Evolutionary conservation across 257 asterid genomes (phyloP).

Genomic region (Thymus mandschuricus): DNA sequence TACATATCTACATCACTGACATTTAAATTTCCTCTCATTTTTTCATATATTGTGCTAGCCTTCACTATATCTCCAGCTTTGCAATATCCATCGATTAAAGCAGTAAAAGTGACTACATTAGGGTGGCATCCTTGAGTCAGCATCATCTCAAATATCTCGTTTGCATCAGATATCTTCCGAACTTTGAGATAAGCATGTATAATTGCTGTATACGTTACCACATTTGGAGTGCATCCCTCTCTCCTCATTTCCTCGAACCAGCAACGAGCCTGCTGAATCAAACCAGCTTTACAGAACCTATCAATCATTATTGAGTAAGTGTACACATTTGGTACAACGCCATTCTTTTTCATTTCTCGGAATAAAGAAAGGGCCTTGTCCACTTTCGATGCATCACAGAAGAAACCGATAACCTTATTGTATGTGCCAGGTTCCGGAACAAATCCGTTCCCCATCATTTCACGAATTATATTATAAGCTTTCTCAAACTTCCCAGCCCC

Average conservation of each 20-base stretch:
- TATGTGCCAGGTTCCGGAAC: slow-evolving; percentile 84
- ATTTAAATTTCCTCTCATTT: slow-evolving; percentile 68
- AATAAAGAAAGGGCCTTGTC: slow-evolving; percentile 81
- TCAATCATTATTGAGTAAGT: slow-evolving; percentile 90
- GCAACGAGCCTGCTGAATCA: slow-evolving; percentile 78
- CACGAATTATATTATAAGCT: slow-evolving; percentile 65
- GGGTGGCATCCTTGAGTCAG: slow-evolving; percentile 75
- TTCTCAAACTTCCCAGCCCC: slow-evolving; percentile 69
- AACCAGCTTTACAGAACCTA: slow-evolving; percentile 87
- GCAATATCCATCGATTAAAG: slow-evolving; percentile 92
- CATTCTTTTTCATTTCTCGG: slow-evolving; percentile 72
- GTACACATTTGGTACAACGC: slow-evolving; percentile 76
- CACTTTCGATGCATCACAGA: slow-evolving; percentile 75
- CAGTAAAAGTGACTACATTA: slow-evolving; percentile 81
- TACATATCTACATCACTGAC: slow-evolving; percentile 62
- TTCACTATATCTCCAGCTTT: slow-evolving; percentile 80
- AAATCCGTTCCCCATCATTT: slow-evolving; percentile 85
- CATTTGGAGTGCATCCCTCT: slow-evolving; percentile 78
- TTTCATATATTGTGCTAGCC: slow-evolving; percentile 81
- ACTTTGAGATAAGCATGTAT: slow-evolving; percentile 92
- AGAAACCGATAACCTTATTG: slow-evolving; percentile 75
- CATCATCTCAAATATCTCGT: slow-evolving; percentile 80
- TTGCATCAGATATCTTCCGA: slow-evolving; percentile 67
- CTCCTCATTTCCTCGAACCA: slow-evolving; percentile 85
- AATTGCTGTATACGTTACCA: slow-evolving; percentile 88